These are phyloP conservation scores for Hibiscus trionum DNA, from an alignment of 345 rosid genomes.

Conservation along the genomic window DNA sequence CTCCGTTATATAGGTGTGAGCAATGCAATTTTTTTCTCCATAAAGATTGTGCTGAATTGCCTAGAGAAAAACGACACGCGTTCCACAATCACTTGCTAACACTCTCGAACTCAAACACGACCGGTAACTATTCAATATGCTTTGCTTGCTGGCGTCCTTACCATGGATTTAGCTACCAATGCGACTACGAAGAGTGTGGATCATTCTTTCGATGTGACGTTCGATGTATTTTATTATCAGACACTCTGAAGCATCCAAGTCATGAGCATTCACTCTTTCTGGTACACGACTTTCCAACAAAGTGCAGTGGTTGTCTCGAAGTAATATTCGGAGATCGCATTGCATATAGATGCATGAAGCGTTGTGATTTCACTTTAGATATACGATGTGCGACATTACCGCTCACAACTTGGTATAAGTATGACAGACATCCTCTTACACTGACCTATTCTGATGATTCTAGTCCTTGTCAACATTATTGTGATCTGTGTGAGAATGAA, in stretches of 20 bases:
- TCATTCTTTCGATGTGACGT: neutral
- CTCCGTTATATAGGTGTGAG: constrained; percentile 11
- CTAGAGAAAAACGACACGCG: neutral
- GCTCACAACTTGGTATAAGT: neutral
- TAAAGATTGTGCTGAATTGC: constrained; percentile 18
- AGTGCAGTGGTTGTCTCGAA: neutral
- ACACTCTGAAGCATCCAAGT: constrained; percentile 6
- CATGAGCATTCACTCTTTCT: constrained; percentile 4
- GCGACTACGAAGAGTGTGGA: neutral
- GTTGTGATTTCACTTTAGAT: constrained; percentile 6
- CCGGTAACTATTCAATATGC: neutral
- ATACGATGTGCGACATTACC: neutral
- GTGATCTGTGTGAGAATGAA: constrained; percentile 11
- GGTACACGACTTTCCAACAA: neutral
- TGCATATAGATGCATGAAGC: constrained; percentile 1
- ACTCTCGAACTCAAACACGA: neutral
- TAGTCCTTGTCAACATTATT: neutral
- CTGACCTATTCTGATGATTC: constrained; percentile 11
- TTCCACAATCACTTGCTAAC: constrained; percentile 8
- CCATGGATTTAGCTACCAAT: constrained; percentile 12
- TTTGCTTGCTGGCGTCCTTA: neutral
- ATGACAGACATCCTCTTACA: constrained; percentile 8
- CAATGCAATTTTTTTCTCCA: constrained; percentile 20
- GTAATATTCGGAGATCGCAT: accelerated
- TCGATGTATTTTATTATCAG: neutral